A percentile compares a stretch with the other conserved stretches of the same genome.
phyloP scores from a whole-genome alignment of 1,284 basidiomycete species.

The Limonomyces culmigenus region DNA sequence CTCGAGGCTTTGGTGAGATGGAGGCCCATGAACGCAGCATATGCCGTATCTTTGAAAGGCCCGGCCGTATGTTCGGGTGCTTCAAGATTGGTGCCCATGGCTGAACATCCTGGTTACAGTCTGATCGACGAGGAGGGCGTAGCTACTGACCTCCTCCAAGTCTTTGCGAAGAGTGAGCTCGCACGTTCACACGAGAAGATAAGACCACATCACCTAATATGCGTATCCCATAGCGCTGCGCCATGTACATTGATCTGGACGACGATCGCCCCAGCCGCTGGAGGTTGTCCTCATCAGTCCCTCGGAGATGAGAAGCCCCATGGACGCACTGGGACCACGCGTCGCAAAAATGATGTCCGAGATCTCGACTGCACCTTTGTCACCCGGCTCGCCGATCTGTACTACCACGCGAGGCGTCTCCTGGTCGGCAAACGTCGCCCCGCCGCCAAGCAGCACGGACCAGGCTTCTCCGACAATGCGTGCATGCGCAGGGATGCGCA shows the following conservation, averaged over 20 bases:
- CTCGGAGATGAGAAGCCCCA: constrained; percentile 2
- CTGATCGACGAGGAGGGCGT: background rate
- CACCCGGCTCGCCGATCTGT: constrained; percentile 31
- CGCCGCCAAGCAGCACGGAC: constrained; percentile 55
- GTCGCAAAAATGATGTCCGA: constrained; percentile 43
- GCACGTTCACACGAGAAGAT: background rate
- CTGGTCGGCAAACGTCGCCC: constrained; percentile 36
- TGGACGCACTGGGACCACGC: constrained; percentile 20
- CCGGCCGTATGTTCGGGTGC: constrained; percentile 23
- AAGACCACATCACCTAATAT: constrained; percentile 28
- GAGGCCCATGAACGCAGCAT: constrained; percentile 41
- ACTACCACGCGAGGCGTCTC: constrained; percentile 39
- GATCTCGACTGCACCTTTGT: constrained; percentile 38
- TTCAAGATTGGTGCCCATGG: constrained; percentile 40
- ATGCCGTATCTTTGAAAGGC: constrained; percentile 21
- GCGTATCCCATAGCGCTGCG: constrained; percentile 48
- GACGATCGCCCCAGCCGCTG: constrained; percentile 49
- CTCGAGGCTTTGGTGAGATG: constrained; percentile 44
- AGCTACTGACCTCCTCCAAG: constrained; percentile 6
- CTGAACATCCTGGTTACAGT: background rate
- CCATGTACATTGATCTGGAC: constrained; percentile 59
- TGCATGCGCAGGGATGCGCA: background rate
- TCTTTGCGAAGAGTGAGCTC: constrained; percentile 6
- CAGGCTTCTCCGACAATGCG: constrained; percentile 64
- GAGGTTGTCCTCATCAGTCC: background rate